These are phyloP conservation scores for Penicillium sp. DNA, from an alignment of 2,329 filamentous ascomycete species.

Conservation along the genomic window DNA sequence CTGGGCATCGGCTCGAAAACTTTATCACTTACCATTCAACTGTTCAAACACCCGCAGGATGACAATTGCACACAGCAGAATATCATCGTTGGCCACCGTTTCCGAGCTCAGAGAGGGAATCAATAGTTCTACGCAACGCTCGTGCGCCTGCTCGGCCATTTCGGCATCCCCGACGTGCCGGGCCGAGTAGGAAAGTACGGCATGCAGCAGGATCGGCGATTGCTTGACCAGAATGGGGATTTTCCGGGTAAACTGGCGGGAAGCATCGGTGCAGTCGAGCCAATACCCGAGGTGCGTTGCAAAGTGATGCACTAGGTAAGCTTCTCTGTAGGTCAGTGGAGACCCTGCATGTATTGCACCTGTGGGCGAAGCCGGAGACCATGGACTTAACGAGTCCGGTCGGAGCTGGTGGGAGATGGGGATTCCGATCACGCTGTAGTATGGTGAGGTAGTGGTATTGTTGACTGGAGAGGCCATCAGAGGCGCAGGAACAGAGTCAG, in stretches of 20 bases:
- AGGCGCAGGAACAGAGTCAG: conserved; percentile 1
- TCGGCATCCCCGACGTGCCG: conserved; percentile 13
- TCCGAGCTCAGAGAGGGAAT: conserved; percentile 13
- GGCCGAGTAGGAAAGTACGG: conserved; percentile 12
- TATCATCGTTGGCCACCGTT: conserved; percentile 18
- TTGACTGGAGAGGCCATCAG: conserved; percentile 5
- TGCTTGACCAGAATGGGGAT: conserved; percentile 12
- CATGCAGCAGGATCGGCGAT: conserved; percentile 13
- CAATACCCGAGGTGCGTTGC: conserved; percentile 11
- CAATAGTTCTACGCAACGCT: conserved; percentile 10
- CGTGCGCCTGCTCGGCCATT: conserved; percentile 13
- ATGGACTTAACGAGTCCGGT: conserved; percentile 6
- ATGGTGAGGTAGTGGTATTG: conserved; percentile 5
- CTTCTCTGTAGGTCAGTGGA: conserved; percentile 12
- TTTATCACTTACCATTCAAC: conserved; percentile 21
- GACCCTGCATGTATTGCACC: conserved; percentile 2
- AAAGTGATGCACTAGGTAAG: conserved; percentile 14
- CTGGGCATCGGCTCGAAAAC: background rate
- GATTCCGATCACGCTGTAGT: background rate
- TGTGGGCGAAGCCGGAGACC: conserved; percentile 1
- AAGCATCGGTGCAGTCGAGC: conserved; percentile 16
- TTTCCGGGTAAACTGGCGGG: conserved; percentile 14
- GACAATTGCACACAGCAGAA: conserved; percentile 26
- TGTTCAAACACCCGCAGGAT: conserved; percentile 28
- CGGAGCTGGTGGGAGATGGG: conserved; percentile 2